phyloP scores from a whole-genome alignment of 176 grass and related monocot genomes.

The Oryza brachyantha region DNA sequence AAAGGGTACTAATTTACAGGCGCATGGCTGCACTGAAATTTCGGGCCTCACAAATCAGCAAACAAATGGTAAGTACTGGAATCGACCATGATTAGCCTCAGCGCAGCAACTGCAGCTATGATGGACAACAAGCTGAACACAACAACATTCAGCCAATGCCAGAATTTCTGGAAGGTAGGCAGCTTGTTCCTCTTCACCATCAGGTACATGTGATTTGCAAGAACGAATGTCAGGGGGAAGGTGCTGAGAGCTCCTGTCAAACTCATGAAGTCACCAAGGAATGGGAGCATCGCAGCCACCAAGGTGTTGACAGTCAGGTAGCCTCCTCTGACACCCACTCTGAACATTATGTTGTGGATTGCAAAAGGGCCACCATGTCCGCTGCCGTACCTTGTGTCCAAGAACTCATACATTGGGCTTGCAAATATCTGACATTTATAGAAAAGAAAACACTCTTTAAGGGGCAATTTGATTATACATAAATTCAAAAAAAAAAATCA shows the following conservation, averaged over 20 bases:
- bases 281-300: conserved; percentile 80
- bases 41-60: conserved; percentile 66
- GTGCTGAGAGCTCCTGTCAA: conserved; percentile 88
- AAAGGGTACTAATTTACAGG: too few relatives aligned
- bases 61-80: conserved; percentile 93
- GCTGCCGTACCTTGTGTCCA: conserved; percentile 86
- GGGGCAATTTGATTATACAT: background rate
- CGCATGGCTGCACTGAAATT: background rate
- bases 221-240: conserved; percentile 91
- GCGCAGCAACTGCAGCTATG: conserved; percentile 63
- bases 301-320: conserved; percentile 83
- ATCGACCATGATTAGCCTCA: conserved; percentile 72
- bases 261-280: conserved; percentile 94
- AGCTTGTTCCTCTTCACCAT: conserved; percentile 65
- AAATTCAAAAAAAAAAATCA: too few relatives aligned
- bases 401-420: conserved; percentile 90
- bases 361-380: conserved; percentile 61
- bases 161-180: conserved; percentile 49
- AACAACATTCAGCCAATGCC: conserved; percentile 90
- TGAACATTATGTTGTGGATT: conserved; percentile 67
- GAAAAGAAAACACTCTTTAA: background rate
- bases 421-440: conserved; percentile 80
- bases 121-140: conserved; percentile 61
- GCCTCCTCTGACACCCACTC: conserved; percentile 75
- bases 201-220: conserved; percentile 96